phyloP scores from a whole-genome alignment of 345 rosid genomes.

The Cardamine occulta region DNA sequence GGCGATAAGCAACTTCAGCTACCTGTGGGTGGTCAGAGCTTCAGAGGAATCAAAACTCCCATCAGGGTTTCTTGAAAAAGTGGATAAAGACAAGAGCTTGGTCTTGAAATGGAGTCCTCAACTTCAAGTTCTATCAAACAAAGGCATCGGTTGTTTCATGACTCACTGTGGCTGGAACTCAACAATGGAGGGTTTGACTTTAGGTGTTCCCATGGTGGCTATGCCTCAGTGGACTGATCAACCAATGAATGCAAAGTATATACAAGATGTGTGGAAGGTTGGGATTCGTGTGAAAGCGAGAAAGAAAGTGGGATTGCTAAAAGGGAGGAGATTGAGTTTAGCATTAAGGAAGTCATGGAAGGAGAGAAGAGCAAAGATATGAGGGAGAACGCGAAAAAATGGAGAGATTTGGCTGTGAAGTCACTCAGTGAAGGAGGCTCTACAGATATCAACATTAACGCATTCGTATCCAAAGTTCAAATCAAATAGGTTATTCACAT shows the following conservation, averaged over 20 bases:
- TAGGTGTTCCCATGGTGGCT: slow-evolving; percentile 62
- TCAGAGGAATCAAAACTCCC: slow-evolving; percentile 60
- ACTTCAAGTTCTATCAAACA: slow-evolving; percentile 51
- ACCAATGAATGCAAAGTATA: slow-evolving; percentile 57
- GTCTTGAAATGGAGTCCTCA: slow-evolving; percentile 64
- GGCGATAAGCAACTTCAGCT: slow-evolving; percentile 46
- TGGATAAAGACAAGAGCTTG: slow-evolving; percentile 42
- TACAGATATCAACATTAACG: slow-evolving; percentile 52
- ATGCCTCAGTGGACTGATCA: slow-evolving; percentile 67
- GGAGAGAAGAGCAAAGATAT: slow-evolving; percentile 51
- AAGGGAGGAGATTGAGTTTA: slow-evolving; percentile 53
- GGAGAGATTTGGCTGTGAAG: slow-evolving; percentile 54
- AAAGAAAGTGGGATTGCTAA: slow-evolving; percentile 54
- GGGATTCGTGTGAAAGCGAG: slow-evolving; percentile 59
- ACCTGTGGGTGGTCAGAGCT: slow-evolving; percentile 62
- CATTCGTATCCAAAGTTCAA: slow-evolving; percentile 41
- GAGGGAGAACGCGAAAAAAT: slow-evolving; percentile 49
- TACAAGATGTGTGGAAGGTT: slow-evolving; percentile 64
- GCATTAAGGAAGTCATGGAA: slow-evolving; percentile 60
- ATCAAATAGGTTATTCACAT: background rate
- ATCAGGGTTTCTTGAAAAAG: slow-evolving; percentile 22
- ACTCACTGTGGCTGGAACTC: slow-evolving; percentile 78
- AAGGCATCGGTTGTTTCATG: slow-evolving; percentile 60
- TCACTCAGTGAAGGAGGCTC: slow-evolving; percentile 59
- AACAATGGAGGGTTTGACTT: slow-evolving; percentile 54